These are phyloP conservation scores for Globisporangium cederbergense DNA, from an alignment of 352 stramenopile species.

Conservation along the genomic window DNA sequence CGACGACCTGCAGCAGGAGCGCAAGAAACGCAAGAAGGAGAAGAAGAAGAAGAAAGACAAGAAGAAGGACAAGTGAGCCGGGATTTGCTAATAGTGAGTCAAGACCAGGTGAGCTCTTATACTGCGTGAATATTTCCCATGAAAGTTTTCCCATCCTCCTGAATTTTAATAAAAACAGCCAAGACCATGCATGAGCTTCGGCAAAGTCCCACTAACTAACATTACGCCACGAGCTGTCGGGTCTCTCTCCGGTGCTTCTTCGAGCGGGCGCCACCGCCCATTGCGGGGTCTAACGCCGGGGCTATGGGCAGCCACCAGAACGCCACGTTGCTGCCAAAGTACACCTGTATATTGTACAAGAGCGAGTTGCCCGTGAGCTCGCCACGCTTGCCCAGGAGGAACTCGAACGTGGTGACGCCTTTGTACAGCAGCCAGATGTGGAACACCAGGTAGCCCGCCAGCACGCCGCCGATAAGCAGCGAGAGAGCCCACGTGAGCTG, in stretches of 20 bases:
- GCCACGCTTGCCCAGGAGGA: slow-evolving; percentile 43
- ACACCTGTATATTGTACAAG: slow-evolving; percentile 48
- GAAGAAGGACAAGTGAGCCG: slow-evolving; percentile 78
- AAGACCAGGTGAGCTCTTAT: not conserved
- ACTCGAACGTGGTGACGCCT: slow-evolving; percentile 79
- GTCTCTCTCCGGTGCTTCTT: slow-evolving; percentile 24
- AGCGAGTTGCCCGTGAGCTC: slow-evolving; percentile 49
- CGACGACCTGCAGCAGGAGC: slow-evolving; percentile 74
- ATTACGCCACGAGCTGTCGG: slow-evolving; percentile 36
- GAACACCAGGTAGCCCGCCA: slow-evolving; percentile 71
- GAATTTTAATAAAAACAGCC: slow-evolving; percentile 1
- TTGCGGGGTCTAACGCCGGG: slow-evolving; percentile 29
- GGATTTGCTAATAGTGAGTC: not conserved
- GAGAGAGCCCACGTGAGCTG: slow-evolving; percentile 49
- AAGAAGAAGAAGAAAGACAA: slow-evolving; percentile 90
- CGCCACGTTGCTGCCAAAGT: slow-evolving; percentile 56
- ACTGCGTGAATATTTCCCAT: not conserved
- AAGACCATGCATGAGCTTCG: too few relatives aligned
- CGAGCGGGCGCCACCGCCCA: slow-evolving; percentile 21
- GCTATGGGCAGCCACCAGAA: slow-evolving; percentile 58
- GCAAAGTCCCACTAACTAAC: too few relatives aligned
- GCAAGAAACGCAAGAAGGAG: slow-evolving; percentile 87
- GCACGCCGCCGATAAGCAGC: slow-evolving; percentile 45
- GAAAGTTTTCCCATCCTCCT: not conserved
- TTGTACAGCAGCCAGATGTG: slow-evolving; percentile 65